phyloP scores from a whole-genome alignment of 2,329 filamentous ascomycete species.

The Tolypocladium album region DNA sequence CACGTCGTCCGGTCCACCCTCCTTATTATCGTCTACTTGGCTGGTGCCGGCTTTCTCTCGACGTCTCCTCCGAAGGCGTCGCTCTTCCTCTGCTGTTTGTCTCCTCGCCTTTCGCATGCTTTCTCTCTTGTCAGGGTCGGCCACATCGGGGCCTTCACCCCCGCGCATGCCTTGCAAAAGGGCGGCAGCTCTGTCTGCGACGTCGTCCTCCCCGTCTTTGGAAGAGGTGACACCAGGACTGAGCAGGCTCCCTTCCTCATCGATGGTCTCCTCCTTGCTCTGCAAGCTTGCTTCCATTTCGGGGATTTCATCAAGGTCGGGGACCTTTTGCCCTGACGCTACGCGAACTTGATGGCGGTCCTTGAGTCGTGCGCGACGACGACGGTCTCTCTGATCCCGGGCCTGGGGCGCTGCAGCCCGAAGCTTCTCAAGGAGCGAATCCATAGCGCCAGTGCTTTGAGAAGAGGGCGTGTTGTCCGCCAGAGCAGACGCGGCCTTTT shows the following conservation, averaged over 20 bases:
- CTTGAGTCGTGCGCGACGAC: slow-evolving; percentile 78
- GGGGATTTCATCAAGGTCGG: slow-evolving; percentile 52
- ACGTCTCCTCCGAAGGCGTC: slow-evolving; percentile 54
- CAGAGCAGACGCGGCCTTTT: slow-evolving; percentile 37
- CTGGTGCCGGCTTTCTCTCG: slow-evolving; percentile 45
- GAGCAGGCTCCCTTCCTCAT: slow-evolving; percentile 39
- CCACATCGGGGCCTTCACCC: slow-evolving; percentile 45
- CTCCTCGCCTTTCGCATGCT: slow-evolving; percentile 49
- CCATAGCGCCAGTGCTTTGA: slow-evolving; percentile 85
- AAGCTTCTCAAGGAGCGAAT: slow-evolving; percentile 87
- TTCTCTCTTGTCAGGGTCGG: slow-evolving; percentile 41
- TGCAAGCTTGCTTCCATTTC: slow-evolving; percentile 35
- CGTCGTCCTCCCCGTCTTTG: slow-evolving; percentile 51
- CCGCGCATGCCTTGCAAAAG: slow-evolving; percentile 75
- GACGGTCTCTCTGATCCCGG: slow-evolving; percentile 78
- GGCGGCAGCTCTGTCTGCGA: slow-evolving; percentile 74
- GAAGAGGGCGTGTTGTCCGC: slow-evolving; percentile 45
- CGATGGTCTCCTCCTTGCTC: slow-evolving; percentile 24
- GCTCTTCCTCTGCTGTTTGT: slow-evolving; percentile 72
- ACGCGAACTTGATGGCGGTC: slow-evolving; percentile 84
- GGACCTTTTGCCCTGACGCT: slow-evolving; percentile 81
- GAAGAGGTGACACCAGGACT: slow-evolving; percentile 39
- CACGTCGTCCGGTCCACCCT: slow-evolving; percentile 9
- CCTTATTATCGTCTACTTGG: slow-evolving; percentile 14
- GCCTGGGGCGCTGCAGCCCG: slow-evolving; percentile 86